Conservation (phyloP, 306 rosid species). For the Glycyrrhiza uralensis region DNA sequence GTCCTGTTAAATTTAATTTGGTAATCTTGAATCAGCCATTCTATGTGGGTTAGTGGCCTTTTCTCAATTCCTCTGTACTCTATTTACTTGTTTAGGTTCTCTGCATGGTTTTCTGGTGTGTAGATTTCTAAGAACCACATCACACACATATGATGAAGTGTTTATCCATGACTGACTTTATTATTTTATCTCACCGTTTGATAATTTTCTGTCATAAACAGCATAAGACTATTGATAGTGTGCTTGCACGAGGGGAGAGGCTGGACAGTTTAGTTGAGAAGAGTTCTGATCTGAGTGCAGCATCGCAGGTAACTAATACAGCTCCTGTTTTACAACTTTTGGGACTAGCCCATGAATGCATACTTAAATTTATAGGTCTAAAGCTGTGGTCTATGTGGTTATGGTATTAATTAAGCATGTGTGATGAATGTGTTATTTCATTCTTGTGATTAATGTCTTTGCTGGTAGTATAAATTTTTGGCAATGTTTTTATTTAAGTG, state of each 20-base stretch:
- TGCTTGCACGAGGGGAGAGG: constrained; percentile 93
- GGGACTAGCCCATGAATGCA: background rate
- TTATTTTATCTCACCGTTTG: constrained; percentile 15
- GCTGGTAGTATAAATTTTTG: background rate
- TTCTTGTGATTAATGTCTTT: constrained; percentile 6
- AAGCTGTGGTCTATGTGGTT: background rate
- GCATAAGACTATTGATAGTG: constrained; percentile 98
- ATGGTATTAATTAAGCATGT: background rate
- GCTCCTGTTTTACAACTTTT: constrained; percentile 7
- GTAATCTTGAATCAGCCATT: background rate
- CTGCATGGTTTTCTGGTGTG: background rate
- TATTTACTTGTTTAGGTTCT: constrained; percentile 4
- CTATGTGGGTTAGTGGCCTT: background rate
- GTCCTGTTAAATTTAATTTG: background rate
- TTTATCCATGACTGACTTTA: background rate
- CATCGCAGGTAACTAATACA: constrained; percentile 71
- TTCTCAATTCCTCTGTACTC: background rate
- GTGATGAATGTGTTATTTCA: background rate
- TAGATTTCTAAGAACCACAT: constrained; percentile 6
- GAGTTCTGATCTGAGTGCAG: constrained; percentile 98
- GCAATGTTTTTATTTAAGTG: background rate
- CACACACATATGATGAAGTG: background rate
- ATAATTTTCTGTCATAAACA: constrained; percentile 36
- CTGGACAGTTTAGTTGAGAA: constrained; percentile 97
- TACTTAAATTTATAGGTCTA: too few relatives aligned